A percentile compares a stretch with the other conserved stretches of the same genome.
Evolutionary conservation across 2,329 filamentous ascomycete genomes (phyloP).

Genomic region (Cytospora paraplurivora): DNA sequence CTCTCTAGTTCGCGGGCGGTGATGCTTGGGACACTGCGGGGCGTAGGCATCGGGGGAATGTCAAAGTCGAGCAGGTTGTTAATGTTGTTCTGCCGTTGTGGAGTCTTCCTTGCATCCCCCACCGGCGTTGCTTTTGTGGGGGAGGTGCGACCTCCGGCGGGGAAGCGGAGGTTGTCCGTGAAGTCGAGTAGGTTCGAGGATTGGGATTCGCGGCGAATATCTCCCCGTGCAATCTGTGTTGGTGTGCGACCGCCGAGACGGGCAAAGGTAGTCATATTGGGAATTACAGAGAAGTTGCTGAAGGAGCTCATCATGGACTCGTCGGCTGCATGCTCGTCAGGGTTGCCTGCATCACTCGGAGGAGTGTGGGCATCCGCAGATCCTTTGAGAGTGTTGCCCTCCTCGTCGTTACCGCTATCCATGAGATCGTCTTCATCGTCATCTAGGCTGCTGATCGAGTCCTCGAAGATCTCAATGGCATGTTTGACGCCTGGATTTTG

Average conservation of each 20-base stretch:
- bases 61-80: constrained; percentile 85
- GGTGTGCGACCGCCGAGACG: constrained; percentile 58
- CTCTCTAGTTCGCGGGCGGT: constrained; percentile 91
- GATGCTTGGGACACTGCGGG: constrained; percentile 85
- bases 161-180: constrained; percentile 67
- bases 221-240: constrained; percentile 26
- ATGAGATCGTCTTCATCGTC: constrained; percentile 35
- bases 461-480: constrained; percentile 65
- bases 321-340: constrained; percentile 53
- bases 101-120: constrained; percentile 44
- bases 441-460: constrained; percentile 42
- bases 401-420: constrained; percentile 35
- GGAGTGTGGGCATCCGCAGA: constrained; percentile 7
- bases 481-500: constrained; percentile 59
- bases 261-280: constrained; percentile 82
- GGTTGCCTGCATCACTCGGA: constrained; percentile 8
- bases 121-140: constrained; percentile 42
- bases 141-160: constrained; percentile 39
- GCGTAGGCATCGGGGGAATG: constrained; percentile 89
- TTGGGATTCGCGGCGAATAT: constrained; percentile 47
- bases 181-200: constrained; percentile 87
- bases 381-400: constrained; percentile 32
- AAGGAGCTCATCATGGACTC: constrained; percentile 80
- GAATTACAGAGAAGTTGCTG: constrained; percentile 86
- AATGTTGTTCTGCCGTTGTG: constrained; percentile 51